These are phyloP conservation scores for Cicer judaicum DNA, from an alignment of 306 rosid species.

Conservation along the genomic window DNA sequence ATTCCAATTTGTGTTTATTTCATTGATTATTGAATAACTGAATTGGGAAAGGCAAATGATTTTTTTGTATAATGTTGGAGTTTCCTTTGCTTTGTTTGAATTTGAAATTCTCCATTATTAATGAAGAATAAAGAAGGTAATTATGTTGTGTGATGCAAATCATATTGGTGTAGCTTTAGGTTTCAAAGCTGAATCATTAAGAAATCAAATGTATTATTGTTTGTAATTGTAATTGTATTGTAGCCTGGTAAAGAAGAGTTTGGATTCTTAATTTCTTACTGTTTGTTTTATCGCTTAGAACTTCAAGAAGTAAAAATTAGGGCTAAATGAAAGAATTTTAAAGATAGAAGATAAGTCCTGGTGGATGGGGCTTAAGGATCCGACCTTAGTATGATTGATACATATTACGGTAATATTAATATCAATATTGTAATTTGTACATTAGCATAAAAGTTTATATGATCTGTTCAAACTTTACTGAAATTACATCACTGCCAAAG, in stretches of 20 bases:
- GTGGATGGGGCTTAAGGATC: no score
- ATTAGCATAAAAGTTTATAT: background rate
- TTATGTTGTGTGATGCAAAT: conserved; percentile 16
- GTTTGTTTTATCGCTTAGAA: background rate
- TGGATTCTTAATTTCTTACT: background rate
- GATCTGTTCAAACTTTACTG: background rate
- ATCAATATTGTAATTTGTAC: background rate
- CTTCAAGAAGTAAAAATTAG: background rate
- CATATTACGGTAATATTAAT: background rate
- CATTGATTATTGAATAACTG: conserved; percentile 34
- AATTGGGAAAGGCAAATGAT: conserved; percentile 23
- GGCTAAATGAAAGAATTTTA: background rate
- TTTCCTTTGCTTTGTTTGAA: background rate
- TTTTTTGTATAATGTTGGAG: background rate
- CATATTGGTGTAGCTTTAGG: background rate
- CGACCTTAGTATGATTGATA: background rate
- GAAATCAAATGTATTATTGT: conserved; percentile 11
- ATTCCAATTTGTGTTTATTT: background rate
- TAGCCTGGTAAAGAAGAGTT: background rate
- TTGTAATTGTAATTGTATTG: background rate
- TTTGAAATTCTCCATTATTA: background rate
- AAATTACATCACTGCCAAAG: conserved; percentile 8
- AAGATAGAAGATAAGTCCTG: no score
- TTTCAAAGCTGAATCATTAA: conserved; percentile 16
- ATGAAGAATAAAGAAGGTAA: background rate